Evolutionary conservation across 106 monocot genomes (phyloP), one percentile per base, ranked within the genome.

Genomic region (Dioscorea zingiberensis): DNA sequence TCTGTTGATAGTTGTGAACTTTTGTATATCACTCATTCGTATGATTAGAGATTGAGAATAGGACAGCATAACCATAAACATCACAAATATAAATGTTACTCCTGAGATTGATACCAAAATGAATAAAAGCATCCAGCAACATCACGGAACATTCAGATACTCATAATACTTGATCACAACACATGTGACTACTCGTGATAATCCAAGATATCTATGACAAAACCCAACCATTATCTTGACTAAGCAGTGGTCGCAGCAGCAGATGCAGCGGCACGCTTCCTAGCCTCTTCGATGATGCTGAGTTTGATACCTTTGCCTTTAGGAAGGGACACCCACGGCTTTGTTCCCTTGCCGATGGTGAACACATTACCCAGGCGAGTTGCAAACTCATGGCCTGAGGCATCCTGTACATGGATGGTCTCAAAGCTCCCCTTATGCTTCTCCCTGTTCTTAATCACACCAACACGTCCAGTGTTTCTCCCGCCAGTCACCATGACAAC

Each of bases 221-320:
- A n/a, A n/a, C n/a, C n/a, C n/a, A n/a, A n/a, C n/a, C n/a, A n/a
- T n/a, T n/a, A n/a, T n/a, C n/a, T n/a, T n/a, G n/a, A n/a, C n/a
- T n/a, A n/a, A n/a, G n/a, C n/a, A n/a, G 64, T 64, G 48, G 77
- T 48, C 25, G 78, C 25, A 18, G 82, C 68, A 11, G 80, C 73
- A 22, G 89, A 77, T 4, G 73, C 76, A 17, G 86, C 81, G 2
- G 71, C 68, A 14, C 91, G 78, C 72, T 87, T 91, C 64, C 87
- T 75, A 1, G 83, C 80, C 53, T 91, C 91, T 60, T 91, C 91
- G 16, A 91, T 91, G 55, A 91, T 91, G 45, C 76, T 73, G 9
- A 87, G 77, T 73, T 91, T 91, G 45, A 91, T 83, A 60, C 91
- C 91, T 74, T 91, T 91, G 65, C 87, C 91, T 70, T 91, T 91